Conservation (phyloP, 75 land plant genomes). For the Selaginella moellendorffii region DNA sequence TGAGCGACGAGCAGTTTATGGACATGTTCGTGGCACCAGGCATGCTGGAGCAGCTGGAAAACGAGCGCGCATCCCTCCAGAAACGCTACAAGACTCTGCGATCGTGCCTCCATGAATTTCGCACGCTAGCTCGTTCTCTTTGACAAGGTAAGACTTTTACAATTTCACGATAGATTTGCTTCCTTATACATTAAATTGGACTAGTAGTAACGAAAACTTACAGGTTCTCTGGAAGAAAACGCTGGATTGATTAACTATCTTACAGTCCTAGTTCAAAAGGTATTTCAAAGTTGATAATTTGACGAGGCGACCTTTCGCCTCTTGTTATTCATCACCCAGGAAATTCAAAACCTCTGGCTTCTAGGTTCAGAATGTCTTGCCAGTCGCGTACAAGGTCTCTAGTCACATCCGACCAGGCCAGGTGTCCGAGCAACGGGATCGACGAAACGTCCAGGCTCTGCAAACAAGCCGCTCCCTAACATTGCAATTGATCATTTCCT, state of each 20-base stretch:
- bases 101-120: slow-evolving; percentile 85
- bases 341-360: not conserved
- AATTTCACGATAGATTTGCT: too few species aligned
- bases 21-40: slow-evolving; percentile 8
- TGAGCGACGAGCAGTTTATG: slow-evolving; percentile 7
- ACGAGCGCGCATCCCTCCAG: slow-evolving; percentile 42
- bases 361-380: not conserved
- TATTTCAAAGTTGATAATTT: too few species aligned
- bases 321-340: too few species aligned
- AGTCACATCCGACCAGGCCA: not conserved
- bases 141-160: too few species aligned
- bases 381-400: not conserved
- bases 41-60: slow-evolving; percentile 42
- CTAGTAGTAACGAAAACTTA: too few species aligned
- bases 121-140: slow-evolving; percentile 48
- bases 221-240: too few species aligned
- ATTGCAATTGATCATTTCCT: too few species aligned
- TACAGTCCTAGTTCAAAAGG: too few species aligned
- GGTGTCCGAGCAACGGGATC: not conserved
- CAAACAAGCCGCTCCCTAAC: too few species aligned
- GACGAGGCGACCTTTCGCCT: too few species aligned
- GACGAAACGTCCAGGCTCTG: not conserved
- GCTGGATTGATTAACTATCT: too few species aligned
- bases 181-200: too few species aligned
- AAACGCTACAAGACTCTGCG: slow-evolving; percentile 58